These are phyloP conservation scores for Articulospora tetracladia DNA, from an alignment of 495 filamentous ascomycete species.

Conservation along the genomic window DNA sequence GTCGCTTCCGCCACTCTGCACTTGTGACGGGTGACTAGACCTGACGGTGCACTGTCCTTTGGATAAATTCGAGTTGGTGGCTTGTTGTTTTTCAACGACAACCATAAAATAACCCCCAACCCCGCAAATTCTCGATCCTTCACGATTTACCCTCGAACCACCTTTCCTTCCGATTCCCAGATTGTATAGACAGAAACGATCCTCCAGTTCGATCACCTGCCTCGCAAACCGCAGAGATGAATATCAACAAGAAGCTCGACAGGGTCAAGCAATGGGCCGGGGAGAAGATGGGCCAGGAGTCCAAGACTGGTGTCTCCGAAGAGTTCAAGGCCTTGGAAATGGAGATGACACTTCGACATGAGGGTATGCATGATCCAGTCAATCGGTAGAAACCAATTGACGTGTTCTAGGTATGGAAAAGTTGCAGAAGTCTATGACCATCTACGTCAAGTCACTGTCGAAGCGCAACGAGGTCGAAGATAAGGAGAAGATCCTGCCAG, in stretches of 20 bases:
- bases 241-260: conserved; percentile 94
- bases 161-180: background rate
- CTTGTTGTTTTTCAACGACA: conserved; percentile 3
- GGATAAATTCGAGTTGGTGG: conserved; percentile 21
- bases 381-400: conserved; percentile 6
- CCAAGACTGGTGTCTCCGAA: conserved; percentile 82
- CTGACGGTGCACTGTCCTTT: conserved; percentile 10
- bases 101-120: conserved; percentile 10
- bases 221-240: conserved; percentile 52
- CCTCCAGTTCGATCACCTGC: background rate
- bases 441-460: conserved; percentile 87
- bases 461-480: conserved; percentile 82
- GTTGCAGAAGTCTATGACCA: conserved; percentile 82
- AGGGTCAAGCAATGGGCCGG: conserved; percentile 98
- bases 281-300: conserved; percentile 93
- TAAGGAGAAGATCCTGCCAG: conserved; percentile 70
- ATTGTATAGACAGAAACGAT: background rate
- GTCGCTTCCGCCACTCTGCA: conserved; percentile 16
- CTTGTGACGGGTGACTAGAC: conserved; percentile 11
- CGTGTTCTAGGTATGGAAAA: conserved; percentile 73
- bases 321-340: conserved; percentile 91
- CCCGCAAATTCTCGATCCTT: background rate
- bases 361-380: conserved; percentile 54
- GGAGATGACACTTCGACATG: conserved; percentile 89
- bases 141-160: background rate